Evolutionary conservation across 345 rosid species (phyloP), one percentile per base, ranked within the genome.

Genomic region (Eucalyptus cloeziana): DNA sequence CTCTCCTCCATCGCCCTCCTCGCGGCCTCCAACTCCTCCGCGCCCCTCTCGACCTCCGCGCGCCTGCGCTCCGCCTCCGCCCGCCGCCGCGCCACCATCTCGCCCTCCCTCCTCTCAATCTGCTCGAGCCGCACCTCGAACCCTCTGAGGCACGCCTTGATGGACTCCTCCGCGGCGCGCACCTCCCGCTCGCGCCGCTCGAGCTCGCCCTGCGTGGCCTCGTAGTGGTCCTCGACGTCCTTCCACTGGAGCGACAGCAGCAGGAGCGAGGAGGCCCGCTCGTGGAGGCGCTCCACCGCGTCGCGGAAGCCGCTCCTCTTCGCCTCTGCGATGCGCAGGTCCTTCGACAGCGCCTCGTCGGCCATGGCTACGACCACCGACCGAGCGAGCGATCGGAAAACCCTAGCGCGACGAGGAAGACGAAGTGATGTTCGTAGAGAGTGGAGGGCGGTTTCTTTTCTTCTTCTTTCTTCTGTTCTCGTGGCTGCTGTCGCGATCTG

Each of bases 201-300:
- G 64, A 94, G 79, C 7, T 69, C 43, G 60, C 6, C 85, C 25
- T 80, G 87, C 10, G 87, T 87, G 25, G 94, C 90, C 22, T 89
- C 91, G 86, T 92, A 90, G 86, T 88, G 88, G 2, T 81, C 86
- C 27, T 92, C 95, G 30, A 94, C 88, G 10, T 94, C 96, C 76
- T 95, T 89, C 94, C 94, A 93, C 43, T 92, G 94, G 76, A 92
- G 71, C 30, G 92, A 87, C 52, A 95, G 92, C 12, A 69, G 71
- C 58, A 94, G 51, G 87, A 94, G 22, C 17, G 95, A 94, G 87
- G 93, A 91, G 85, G 93, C 94, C 31, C 89, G 85, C 8, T 90
- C 90, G 24, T 93, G 92, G 44, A 94, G 90, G 52, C 92, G 88
- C 58, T 89, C 79, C 50, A 94, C 62, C 40, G 94, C 88, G 87